Evolutionary conservation across 495 filamentous ascomycete species (phyloP).

Genomic region (Oleoguttula mirabilis): DNA sequence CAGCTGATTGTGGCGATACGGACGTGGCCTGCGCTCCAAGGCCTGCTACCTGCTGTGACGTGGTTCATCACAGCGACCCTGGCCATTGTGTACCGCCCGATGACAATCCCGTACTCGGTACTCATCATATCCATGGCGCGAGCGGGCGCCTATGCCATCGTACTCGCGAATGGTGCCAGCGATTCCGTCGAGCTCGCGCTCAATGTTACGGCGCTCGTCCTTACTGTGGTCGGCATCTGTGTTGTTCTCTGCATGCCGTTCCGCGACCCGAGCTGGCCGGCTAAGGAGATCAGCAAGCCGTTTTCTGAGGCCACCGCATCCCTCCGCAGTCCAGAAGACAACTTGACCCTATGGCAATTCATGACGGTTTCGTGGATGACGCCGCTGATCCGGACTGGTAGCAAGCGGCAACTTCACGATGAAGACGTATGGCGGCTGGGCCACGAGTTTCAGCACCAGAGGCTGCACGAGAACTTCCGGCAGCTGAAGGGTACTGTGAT

Average conservation of each 20-base stretch:
- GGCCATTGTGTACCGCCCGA: conserved; percentile 1
- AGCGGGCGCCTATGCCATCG: conserved; percentile 1
- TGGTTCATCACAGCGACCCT: conserved; percentile 10
- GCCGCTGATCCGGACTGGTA: conserved; percentile 54
- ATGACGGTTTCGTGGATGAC: conserved; percentile 75
- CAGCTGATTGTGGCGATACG: conserved; percentile 2
- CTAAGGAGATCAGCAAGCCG: conserved; percentile 48
- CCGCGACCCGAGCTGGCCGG: conserved; percentile 45
- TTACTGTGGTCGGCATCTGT: conserved; percentile 36
- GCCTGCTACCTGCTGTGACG: conserved; percentile 2
- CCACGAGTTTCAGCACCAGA: conserved; percentile 63
- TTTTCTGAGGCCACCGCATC: conserved; percentile 44
- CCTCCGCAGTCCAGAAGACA: conserved; percentile 70
- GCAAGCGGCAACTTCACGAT: conserved; percentile 52
- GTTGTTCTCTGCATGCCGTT: conserved; percentile 61
- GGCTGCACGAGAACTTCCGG: conserved; percentile 60
- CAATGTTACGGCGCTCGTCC: conserved; percentile 12
- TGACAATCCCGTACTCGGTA: conserved; percentile 9
- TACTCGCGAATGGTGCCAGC: not conserved
- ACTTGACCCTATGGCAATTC: conserved; percentile 66
- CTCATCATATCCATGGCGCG: conserved; percentile 10
- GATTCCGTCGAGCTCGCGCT: not conserved
- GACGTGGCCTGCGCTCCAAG: not conserved
- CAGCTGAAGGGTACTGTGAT: conserved; percentile 60
- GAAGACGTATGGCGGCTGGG: conserved; percentile 67